Conservation (phyloP, 495 filamentous ascomycete species). For the Niebla homalea region DNA sequence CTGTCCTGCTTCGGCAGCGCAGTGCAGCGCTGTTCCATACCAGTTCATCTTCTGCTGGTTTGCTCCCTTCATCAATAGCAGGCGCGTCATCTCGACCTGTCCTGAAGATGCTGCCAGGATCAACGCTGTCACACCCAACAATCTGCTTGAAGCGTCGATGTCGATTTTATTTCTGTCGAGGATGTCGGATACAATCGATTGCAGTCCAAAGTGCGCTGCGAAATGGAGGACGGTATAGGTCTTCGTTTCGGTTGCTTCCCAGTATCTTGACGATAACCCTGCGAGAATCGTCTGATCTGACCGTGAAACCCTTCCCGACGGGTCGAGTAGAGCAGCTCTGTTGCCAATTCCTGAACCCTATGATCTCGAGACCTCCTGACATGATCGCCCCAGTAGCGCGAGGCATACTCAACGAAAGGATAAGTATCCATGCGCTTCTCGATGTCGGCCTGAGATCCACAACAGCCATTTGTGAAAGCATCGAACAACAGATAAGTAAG, state of each 20-base stretch:
- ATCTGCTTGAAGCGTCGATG: slow-evolving; percentile 2
- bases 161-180: background rate
- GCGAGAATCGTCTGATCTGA: background rate
- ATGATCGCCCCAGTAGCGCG: slow-evolving; percentile 6
- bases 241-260: background rate
- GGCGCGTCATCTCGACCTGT: background rate
- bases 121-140: slow-evolving; percentile 4
- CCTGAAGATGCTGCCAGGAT: slow-evolving; percentile 6
- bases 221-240: background rate
- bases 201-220: slow-evolving; percentile 1
- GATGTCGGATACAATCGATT: background rate
- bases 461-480: background rate
- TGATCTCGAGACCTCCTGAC: background rate
- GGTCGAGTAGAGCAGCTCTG: slow-evolving; percentile 1
- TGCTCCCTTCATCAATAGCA: slow-evolving; percentile 1
- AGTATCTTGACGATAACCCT: slow-evolving; percentile 1
- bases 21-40: slow-evolving; percentile 7
- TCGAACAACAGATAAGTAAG: slow-evolving; percentile 5
- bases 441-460: background rate
- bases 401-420: slow-evolving; percentile 8
- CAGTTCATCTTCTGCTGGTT: slow-evolving; percentile 6
- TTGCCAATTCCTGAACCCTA: background rate
- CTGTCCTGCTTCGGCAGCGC: slow-evolving; percentile 7
- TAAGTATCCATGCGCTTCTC: background rate
- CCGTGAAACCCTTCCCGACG: background rate